Conservation (phyloP, 306 rosid species). For the Pterocarpus macrocarpus region DNA sequence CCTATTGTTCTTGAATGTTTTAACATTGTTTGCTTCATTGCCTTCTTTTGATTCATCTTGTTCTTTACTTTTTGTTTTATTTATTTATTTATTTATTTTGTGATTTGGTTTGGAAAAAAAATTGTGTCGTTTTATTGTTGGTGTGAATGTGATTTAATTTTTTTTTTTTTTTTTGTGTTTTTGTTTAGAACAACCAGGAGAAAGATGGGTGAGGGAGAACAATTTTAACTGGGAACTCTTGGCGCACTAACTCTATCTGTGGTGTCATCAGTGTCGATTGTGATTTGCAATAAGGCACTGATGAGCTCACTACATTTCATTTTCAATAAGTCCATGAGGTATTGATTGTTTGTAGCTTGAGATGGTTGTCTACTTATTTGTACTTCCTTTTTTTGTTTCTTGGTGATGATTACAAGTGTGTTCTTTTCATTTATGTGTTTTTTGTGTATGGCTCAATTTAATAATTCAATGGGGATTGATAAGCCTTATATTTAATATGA, state of each 20-base stretch:
- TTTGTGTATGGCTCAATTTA: too few species aligned
- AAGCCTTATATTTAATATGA: not conserved
- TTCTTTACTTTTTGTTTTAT: not conserved
- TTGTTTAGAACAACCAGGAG: constrained; percentile 32
- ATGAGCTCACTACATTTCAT: constrained; percentile 75
- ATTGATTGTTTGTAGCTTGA: not conserved
- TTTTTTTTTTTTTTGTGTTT: not conserved
- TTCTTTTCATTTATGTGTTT: too few species aligned
- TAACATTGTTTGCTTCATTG: not conserved
- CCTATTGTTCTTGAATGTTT: not conserved
- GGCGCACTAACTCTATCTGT: constrained; percentile 86
- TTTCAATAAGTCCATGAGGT: constrained; percentile 63
- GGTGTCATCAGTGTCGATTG: constrained; percentile 85
- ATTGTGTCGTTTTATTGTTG: constrained; percentile 24
- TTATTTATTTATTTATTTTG: not conserved
- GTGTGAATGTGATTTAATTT: not conserved
- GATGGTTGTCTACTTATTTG: constrained; percentile 14
- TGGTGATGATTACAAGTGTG: too few species aligned
- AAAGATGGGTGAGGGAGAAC: constrained; percentile 78
- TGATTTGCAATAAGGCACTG: constrained; percentile 85
- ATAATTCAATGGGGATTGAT: not conserved
- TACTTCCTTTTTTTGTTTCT: not conserved
- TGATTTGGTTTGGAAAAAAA: not conserved
- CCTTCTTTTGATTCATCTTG: constrained; percentile 7
- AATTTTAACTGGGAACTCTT: constrained; percentile 75